Base-by-base conservation (phyloP, 1,284 basidiomycete genomes). In the Austroboletus niveus region DNA sequence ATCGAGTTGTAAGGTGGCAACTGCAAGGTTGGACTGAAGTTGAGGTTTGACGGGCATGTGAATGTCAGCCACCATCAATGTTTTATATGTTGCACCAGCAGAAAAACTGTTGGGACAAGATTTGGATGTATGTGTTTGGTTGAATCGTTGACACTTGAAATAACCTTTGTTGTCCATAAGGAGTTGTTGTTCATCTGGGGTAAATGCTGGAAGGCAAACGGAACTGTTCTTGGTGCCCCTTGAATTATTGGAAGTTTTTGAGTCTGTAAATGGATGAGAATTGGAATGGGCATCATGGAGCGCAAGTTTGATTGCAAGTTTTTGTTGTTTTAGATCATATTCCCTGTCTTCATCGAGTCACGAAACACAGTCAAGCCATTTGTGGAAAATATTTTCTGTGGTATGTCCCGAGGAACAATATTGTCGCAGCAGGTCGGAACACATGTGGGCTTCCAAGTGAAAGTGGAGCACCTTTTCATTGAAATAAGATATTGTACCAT, bases 41-140 rank as follows among this genome's bases (percentile, higher is more conserved):
- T 17, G 17, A 17, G 17, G 17, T 17, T 17, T 17, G 17, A 17
- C 17, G 17, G 17, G 17, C 17, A 17, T 17, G 36, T 17, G 17
- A 17, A 40, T 24, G 8, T 20, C n/a, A 14, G n/a, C 20, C 8
- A 14, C 39, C 7, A 34, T 36, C 3, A 48, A 14, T 6, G 47
- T n/a, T 11, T 42, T 48, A 24, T 60, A 60, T 0, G 22, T 5
- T 0, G 20, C 5, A 0, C 5, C 24, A 11, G 53, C 30, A 0
- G 60, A 60, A 42, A 62, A 65, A 3, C 53, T 46, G 20, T 42
- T 32, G 0, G 47, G 41, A 24, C 61, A 64, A 2, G 4, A 8
- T 0, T 15, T 7, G 0, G 46, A 43, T 0, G 14, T 40, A 22
- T 65, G 63, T 1, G 45, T 4, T 36, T 31, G 9, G 24, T 57